Conservation (phyloP, 495 filamentous ascomycete species). For the Penicillium turbatum region DNA sequence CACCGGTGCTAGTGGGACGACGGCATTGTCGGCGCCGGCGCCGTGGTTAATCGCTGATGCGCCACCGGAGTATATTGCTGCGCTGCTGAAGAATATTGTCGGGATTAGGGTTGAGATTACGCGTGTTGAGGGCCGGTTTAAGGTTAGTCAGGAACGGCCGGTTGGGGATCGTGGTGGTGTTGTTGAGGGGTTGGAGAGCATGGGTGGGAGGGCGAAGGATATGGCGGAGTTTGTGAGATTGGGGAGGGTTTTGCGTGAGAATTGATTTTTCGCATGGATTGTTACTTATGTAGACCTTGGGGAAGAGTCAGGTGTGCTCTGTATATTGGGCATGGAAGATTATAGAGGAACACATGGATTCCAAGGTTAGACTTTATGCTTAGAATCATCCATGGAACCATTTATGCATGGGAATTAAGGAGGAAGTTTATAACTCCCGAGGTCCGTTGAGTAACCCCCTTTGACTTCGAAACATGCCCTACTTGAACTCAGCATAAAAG, state of each 20-base stretch:
- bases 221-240: constrained; percentile 20
- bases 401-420: no score
- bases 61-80: constrained; percentile 39
- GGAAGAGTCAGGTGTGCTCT: no score
- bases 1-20: constrained; percentile 6
- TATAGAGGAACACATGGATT: no score
- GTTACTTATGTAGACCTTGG: no score
- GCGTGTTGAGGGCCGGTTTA: constrained; percentile 47
- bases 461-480: no score
- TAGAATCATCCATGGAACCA: no score
- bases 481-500: no score
- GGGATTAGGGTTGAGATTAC: constrained; percentile 45
- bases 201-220: constrained; percentile 10
- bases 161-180: constrained; percentile 43
- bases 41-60: constrained; percentile 48
- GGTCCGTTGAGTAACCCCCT: no score
- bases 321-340: no score
- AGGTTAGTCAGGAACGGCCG: constrained; percentile 52
- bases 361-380: no score
- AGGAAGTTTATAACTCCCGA: no score
- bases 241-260: constrained; percentile 1
- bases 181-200: constrained; percentile 41
- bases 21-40: background rate
- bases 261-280: no score
- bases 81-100: constrained; percentile 48